A percentile compares a stretch with the other conserved stretches of the same genome.
Conservation (phyloP, 2,329 filamentous ascomycete genomes). For the Fusarium clavum region DNA sequence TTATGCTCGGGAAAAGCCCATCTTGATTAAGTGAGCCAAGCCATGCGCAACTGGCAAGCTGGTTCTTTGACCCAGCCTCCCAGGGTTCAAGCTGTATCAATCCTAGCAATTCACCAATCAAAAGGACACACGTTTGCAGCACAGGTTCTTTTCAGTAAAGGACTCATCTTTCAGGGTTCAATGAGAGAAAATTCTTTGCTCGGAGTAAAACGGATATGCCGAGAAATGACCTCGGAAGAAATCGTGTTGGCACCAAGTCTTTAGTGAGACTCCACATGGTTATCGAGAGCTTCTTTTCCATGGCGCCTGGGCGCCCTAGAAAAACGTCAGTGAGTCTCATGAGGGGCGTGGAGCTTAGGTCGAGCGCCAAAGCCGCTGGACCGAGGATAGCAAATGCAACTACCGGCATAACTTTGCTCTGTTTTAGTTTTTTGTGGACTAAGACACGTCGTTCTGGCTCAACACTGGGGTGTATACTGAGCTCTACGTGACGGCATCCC, state of each 20-base stretch:
- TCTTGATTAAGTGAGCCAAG: neutral
- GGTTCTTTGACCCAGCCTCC: neutral
- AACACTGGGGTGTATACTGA: slow-evolving; percentile 23
- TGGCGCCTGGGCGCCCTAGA: slow-evolving; percentile 24
- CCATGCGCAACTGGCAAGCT: neutral
- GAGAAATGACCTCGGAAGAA: slow-evolving; percentile 35
- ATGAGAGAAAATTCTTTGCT: slow-evolving; percentile 5
- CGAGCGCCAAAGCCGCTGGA: slow-evolving; percentile 41
- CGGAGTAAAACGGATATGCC: slow-evolving; percentile 30
- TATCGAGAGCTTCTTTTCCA: slow-evolving; percentile 23
- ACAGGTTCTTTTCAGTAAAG: slow-evolving; percentile 4
- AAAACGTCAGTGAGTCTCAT: slow-evolving; percentile 22
- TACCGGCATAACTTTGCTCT: slow-evolving; percentile 30
- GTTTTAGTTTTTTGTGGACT: slow-evolving; percentile 1
- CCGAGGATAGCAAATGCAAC: slow-evolving; percentile 35
- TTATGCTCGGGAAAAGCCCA: neutral
- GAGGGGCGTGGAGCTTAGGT: slow-evolving; percentile 31
- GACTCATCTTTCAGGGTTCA: slow-evolving; percentile 14
- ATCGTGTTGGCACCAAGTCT: slow-evolving; percentile 22
- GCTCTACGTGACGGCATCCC: slow-evolving; percentile 22
- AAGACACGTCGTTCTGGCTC: slow-evolving; percentile 7
- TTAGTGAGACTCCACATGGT: slow-evolving; percentile 22
- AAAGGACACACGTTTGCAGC: slow-evolving; percentile 29
- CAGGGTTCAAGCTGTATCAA: slow-evolving; percentile 16
- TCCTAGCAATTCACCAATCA: slow-evolving; percentile 24